Percentiles rank a stretch among this genome's conserved stretches.
Conservation (phyloP, 108 stramenopile genomes). For the Aurantiochytrium sp. region DNA sequence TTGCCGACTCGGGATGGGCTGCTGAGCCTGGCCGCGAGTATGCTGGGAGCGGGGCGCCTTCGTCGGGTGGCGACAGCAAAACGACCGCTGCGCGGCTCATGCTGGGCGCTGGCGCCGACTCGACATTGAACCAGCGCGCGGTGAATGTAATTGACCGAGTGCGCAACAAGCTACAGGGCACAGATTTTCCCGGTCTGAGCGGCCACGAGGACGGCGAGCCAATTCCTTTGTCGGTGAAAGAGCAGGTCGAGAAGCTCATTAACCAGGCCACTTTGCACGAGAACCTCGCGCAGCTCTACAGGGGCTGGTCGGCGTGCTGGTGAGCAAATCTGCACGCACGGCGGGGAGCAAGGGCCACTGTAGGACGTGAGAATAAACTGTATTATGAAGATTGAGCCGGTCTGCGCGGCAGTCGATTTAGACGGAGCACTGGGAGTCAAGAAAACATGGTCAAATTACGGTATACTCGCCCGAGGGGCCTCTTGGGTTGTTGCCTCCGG, state of each 20-base stretch:
- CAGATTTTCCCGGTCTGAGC: slow-evolving; percentile 67
- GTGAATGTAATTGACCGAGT: slow-evolving; percentile 91
- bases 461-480: neutral
- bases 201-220: neutral
- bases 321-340: slow-evolving; percentile 33
- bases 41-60: too few species aligned
- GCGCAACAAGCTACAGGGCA: slow-evolving; percentile 92
- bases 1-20: too few species aligned
- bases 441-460: neutral
- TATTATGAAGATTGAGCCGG: neutral
- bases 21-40: too few species aligned
- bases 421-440: neutral
- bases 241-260: slow-evolving; percentile 93
- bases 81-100: too few species aligned
- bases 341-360: too few species aligned
- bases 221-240: slow-evolving; percentile 67
- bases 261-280: slow-evolving; percentile 88
- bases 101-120: neutral
- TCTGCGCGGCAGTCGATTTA: neutral
- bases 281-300: slow-evolving; percentile 88
- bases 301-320: slow-evolving; percentile 97
- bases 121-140: slow-evolving; percentile 85
- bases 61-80: too few species aligned
- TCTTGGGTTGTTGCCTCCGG: neutral
- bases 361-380: too few species aligned